Base-by-base conservation (phyloP, 345 rosid species). In the Eucalyptus melliodora region DNA sequence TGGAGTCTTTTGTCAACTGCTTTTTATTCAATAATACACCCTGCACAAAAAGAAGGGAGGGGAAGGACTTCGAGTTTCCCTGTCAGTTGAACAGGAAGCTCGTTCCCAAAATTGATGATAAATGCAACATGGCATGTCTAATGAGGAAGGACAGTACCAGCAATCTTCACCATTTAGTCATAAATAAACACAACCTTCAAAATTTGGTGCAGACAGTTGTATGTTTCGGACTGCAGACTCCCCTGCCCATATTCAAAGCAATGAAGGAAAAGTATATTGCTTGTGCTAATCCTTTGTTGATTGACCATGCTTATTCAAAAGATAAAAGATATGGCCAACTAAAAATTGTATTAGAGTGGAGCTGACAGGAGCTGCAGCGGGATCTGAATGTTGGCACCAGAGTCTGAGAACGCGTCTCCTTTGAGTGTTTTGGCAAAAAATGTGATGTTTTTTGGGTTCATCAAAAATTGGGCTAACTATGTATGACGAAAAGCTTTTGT, bases 231-330 rank as follows among this genome's bases (percentile, higher is more conserved):
- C 65, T 89, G 94, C 90, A 90, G 90, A 89, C 87, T 83, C 91
- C 60, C 62, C 91, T 89, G 89, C 42, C 24, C 89, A 87, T 91
- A 93, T 94, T 85, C 47, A 91, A 91, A 91, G 91, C 88, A 91
- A 89, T 88, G 88, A 44, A 88, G 87, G 89, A 88, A 89, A 83
- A 81, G 88, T 91, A 50, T 90, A 91, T 90, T 83, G 49, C 86
- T 30, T 88, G 85, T n/a, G 72, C 83, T 77, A 77, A 77, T 37
- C 47, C 83, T 77, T 40, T 77, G 83, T 77, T 45, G 3, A 77
- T 77, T 77, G 82, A 37, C 59, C 82, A 42, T 87, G 86, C 88
- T 87, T 89, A 86, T 62, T 89, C 47, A 26, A 53, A 53, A 62
- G 88, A 87, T 24, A 89, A 88, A 69, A 87, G 44, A 85, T 45